Percentiles rank a stretch among this genome's conserved stretches.
Conservation (phyloP, 1,284 basidiomycete genomes). For the Caloboletus firmus region DNA sequence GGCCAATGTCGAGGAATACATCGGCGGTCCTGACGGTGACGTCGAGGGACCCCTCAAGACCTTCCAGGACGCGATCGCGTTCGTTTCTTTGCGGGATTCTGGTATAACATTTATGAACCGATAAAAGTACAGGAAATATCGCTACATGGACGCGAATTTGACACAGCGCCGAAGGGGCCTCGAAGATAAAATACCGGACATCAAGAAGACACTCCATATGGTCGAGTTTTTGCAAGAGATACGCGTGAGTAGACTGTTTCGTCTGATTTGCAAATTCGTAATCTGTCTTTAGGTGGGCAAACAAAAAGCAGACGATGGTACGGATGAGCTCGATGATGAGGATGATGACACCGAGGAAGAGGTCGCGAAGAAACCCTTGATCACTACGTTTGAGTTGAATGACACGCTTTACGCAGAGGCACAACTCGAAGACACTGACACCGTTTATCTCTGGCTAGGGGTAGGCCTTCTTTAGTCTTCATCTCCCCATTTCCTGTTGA, state of each 20-base stretch:
- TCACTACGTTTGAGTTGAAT: constrained; percentile 92
- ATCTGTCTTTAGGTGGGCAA: constrained; percentile 55
- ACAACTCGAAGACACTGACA: constrained; percentile 81
- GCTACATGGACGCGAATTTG: constrained; percentile 93
- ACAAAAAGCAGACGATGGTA: constrained; percentile 42
- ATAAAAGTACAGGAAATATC: constrained; percentile 81
- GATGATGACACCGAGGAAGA: constrained; percentile 43
- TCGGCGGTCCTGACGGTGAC: constrained; percentile 79
- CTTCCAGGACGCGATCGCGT: constrained; percentile 95
- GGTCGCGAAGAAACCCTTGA: constrained; percentile 54
- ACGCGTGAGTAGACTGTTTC: constrained; percentile 47
- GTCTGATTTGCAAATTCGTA: background rate
- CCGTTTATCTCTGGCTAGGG: constrained; percentile 94
- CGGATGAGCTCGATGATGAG: constrained; percentile 51
- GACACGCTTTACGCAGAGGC: constrained; percentile 96
- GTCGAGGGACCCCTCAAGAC: constrained; percentile 78
- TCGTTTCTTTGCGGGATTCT: constrained; percentile 35
- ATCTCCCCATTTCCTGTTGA: background rate
- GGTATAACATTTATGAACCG: constrained; percentile 20
- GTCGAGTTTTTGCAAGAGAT: constrained; percentile 80
- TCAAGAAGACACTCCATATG: constrained; percentile 89
- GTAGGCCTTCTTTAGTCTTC: constrained; percentile 53
- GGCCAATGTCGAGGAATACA: constrained; percentile 84
- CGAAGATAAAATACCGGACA: constrained; percentile 96
- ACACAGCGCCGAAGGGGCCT: constrained; percentile 78